phyloP scores from a whole-genome alignment of 495 filamentous ascomycete species.

The Penicillium soppii region DNA sequence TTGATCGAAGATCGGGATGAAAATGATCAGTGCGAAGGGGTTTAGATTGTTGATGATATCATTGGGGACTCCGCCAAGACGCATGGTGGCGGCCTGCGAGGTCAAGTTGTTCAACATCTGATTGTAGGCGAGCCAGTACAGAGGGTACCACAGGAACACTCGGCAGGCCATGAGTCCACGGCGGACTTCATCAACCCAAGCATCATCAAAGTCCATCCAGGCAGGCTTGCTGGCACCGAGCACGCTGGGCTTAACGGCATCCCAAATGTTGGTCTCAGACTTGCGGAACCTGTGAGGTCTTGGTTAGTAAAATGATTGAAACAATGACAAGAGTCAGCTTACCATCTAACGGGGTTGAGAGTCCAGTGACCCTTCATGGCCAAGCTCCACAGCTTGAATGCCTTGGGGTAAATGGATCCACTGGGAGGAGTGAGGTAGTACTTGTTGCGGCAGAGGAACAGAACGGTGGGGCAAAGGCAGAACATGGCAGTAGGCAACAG shows the following conservation, averaged over 20 bases:
- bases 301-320: background rate
- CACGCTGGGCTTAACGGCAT: slow-evolving; percentile 63
- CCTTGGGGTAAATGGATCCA: slow-evolving; percentile 61
- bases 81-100: slow-evolving; percentile 72
- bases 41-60: slow-evolving; percentile 79
- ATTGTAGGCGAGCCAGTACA: slow-evolving; percentile 65
- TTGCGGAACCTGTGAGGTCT: slow-evolving; percentile 44
- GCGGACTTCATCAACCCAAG: slow-evolving; percentile 69
- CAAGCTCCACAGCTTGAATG: slow-evolving; percentile 53
- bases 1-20: slow-evolving; percentile 73
- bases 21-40: slow-evolving; percentile 72
- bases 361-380: slow-evolving; percentile 67
- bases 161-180: slow-evolving; percentile 68
- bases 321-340: background rate
- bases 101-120: slow-evolving; percentile 69
- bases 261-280: slow-evolving; percentile 55
- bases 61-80: slow-evolving; percentile 69
- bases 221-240: slow-evolving; percentile 35
- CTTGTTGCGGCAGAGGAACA: slow-evolving; percentile 58
- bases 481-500: slow-evolving; percentile 63
- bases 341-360: slow-evolving; percentile 46
- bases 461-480: slow-evolving; percentile 59
- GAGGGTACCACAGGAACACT: slow-evolving; percentile 67
- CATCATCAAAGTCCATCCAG: slow-evolving; percentile 76
- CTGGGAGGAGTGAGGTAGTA: slow-evolving; percentile 59